phyloP scores from a whole-genome alignment of 228 moss, liverwort and hornwort species.

The Sphagnum magellanicum region DNA sequence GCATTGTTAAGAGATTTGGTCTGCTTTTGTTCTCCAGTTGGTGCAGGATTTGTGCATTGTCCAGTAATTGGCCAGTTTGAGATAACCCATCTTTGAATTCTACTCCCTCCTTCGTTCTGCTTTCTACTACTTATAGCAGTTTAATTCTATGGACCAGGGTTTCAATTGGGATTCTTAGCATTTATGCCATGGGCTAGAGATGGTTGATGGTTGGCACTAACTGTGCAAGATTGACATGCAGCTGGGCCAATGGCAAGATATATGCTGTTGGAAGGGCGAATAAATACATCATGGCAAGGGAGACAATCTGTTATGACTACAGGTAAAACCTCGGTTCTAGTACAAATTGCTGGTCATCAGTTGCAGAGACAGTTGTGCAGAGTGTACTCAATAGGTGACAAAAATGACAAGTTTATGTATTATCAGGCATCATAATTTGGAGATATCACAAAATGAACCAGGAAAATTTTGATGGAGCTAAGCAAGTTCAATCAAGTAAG shows the following conservation, averaged over 20 bases:
- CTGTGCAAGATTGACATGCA: constrained; percentile 2
- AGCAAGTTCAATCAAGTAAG: neutral
- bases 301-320: constrained; percentile 24
- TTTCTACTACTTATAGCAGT: too few relatives aligned
- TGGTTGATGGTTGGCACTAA: too few relatives aligned
- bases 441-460: neutral
- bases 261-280: constrained; percentile 21
- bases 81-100: too few relatives aligned
- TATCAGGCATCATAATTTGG: neutral
- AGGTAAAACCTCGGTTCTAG: constrained; percentile 6
- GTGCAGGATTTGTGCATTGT: too few relatives aligned
- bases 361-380: neutral
- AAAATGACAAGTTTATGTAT: neutral
- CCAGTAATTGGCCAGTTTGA: too few relatives aligned
- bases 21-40: too few relatives aligned
- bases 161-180: too few relatives aligned
- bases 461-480: neutral
- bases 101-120: too few relatives aligned
- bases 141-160: too few relatives aligned
- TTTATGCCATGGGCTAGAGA: too few relatives aligned
- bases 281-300: constrained; percentile 17
- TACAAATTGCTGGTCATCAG: neutral
- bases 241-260: constrained; percentile 30
- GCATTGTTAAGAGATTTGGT: too few relatives aligned
- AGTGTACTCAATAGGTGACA: neutral